Evolutionary conservation across 2,329 filamentous ascomycete genomes (phyloP).

Genomic region (Claviceps fusiformis): DNA sequence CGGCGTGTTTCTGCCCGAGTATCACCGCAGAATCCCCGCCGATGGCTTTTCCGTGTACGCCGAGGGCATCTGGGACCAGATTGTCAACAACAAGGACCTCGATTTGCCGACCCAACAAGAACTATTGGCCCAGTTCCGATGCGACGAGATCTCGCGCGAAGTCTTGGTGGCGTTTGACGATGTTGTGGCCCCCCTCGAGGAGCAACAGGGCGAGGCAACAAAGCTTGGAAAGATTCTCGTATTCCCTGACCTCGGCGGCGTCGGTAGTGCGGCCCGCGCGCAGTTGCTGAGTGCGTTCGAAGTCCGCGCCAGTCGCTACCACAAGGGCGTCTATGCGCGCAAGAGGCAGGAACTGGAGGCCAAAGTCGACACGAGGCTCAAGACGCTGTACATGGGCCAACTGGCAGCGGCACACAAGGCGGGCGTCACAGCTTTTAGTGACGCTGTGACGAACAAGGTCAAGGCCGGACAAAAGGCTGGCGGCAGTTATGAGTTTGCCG

Average conservation of each 20-base stretch:
- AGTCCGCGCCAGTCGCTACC: conserved; percentile 80
- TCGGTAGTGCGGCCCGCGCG: conserved; percentile 57
- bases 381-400: conserved; percentile 78
- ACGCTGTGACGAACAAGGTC: conserved; percentile 74
- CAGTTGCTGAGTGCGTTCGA: conserved; percentile 77
- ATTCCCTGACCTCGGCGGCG: conserved; percentile 58
- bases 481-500: conserved; percentile 82
- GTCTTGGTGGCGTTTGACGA: conserved; percentile 75
- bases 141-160: conserved; percentile 89
- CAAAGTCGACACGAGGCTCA: conserved; percentile 81
- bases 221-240: conserved; percentile 61
- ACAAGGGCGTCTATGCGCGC: conserved; percentile 83
- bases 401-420: conserved; percentile 78
- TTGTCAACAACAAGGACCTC: conserved; percentile 96
- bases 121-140: conserved; percentile 89
- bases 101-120: conserved; percentile 96
- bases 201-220: conserved; percentile 63
- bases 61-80: conserved; percentile 93
- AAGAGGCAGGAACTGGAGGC: conserved; percentile 74
- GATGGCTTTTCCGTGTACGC: conserved; percentile 95
- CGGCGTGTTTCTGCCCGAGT: conserved; percentile 81
- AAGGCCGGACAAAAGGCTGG: conserved; percentile 90
- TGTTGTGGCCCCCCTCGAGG: conserved; percentile 70
- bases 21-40: conserved; percentile 88
- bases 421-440: conserved; percentile 70